Evolutionary conservation across 768 basidiomycete genomes (phyloP).

Genomic region (Zangia roseola): DNA sequence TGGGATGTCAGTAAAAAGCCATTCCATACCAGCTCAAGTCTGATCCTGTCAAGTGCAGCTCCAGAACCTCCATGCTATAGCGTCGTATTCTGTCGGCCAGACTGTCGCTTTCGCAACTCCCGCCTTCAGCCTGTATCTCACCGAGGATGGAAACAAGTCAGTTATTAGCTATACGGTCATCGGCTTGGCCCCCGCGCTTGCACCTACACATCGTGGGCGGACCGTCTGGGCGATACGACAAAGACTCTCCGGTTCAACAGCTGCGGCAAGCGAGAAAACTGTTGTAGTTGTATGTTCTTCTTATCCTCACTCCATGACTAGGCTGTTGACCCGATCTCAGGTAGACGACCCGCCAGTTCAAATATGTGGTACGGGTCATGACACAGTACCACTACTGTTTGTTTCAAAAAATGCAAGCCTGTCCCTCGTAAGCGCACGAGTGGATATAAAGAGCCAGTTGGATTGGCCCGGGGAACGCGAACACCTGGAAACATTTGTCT

Average conservation of each 20-base stretch:
- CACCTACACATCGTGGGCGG: constrained; percentile 39
- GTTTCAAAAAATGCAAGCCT: constrained; percentile 35
- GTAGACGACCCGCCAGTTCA: constrained; percentile 41
- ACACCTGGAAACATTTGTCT: constrained; percentile 31
- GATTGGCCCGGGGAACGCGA: constrained; percentile 27
- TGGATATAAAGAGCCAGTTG: constrained; percentile 25
- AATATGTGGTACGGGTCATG: constrained; percentile 33
- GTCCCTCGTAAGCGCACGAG: constrained; percentile 29
- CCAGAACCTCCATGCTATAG: constrained; percentile 59
- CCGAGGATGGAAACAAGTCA: constrained; percentile 32
- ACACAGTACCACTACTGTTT: constrained; percentile 30
- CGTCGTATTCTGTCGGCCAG: constrained; percentile 71
- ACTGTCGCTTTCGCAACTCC: constrained; percentile 60
- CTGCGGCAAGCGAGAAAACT: constrained; percentile 39
- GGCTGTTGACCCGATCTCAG: constrained; percentile 33
- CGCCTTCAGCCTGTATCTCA: constrained; percentile 43
- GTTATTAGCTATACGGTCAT: constrained; percentile 59
- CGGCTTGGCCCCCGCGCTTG: constrained; percentile 45
- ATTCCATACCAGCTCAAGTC: neutral
- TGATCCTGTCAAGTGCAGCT: constrained; percentile 40
- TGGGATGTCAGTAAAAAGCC: constrained; percentile 53
- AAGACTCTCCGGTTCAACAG: constrained; percentile 37
- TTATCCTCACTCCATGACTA: constrained; percentile 4
- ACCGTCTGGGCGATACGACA: constrained; percentile 67
- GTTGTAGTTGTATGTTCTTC: constrained; percentile 42